Conservation (phyloP, 441 rosid genomes). For the Gossypium trilobum region DNA sequence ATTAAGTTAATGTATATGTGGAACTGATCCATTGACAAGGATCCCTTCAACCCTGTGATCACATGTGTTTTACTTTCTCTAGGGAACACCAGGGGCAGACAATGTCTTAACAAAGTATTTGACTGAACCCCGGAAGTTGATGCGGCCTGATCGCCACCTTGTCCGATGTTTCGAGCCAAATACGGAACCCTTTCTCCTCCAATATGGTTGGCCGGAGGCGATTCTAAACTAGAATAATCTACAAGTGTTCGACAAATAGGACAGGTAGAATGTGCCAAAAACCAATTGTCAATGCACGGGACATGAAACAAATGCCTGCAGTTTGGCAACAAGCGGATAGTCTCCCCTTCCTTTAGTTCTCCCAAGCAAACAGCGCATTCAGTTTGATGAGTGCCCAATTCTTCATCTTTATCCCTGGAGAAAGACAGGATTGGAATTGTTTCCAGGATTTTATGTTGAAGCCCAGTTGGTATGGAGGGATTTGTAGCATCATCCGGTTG, state of each 20-base stretch:
- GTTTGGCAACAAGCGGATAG: constrained; percentile 37
- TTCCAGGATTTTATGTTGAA: constrained; percentile 30
- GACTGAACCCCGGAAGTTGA: not conserved
- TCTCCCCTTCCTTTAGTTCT: constrained; percentile 36
- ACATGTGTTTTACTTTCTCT: constrained; percentile 15
- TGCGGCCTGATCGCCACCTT: not conserved
- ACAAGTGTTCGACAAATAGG: constrained; percentile 41
- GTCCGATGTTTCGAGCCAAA: not conserved
- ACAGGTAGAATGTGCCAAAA: constrained; percentile 31
- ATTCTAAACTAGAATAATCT: not conserved
- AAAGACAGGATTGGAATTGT: constrained; percentile 38
- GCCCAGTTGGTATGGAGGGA: constrained; percentile 19
- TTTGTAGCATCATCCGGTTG: not conserved
- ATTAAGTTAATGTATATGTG: constrained; percentile 18
- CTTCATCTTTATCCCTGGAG: constrained; percentile 9
- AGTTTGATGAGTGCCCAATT: constrained; percentile 17
- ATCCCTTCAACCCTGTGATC: constrained; percentile 21
- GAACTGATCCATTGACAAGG: constrained; percentile 38
- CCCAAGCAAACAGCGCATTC: constrained; percentile 53
- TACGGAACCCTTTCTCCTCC: not conserved
- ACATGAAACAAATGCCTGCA: constrained; percentile 50
- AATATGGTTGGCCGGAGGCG: not conserved
- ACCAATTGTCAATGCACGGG: constrained; percentile 44
- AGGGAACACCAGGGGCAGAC: constrained; percentile 24
- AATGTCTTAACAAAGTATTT: constrained; percentile 18